Evolutionary conservation across 176 grass and related monocot genomes (phyloP).

Genomic region (Chloris gayana): DNA sequence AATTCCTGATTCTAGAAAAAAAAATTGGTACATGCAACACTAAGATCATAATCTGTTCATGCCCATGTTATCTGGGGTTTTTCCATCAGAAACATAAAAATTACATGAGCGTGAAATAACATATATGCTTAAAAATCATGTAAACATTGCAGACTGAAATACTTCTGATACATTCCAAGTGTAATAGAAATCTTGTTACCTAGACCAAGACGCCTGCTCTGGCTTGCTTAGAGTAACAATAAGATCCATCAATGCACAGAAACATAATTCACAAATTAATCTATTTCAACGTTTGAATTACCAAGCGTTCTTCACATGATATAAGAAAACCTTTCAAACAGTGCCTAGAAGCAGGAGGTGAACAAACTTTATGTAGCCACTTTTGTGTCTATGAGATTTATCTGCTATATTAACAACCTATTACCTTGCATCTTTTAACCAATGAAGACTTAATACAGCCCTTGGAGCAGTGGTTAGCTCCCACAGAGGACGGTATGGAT

Average conservation of each 20-base stretch:
- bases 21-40: conserved; percentile 9
- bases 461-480: conserved; percentile 77
- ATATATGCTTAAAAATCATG: conserved; percentile 8
- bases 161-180: background rate
- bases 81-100: conserved; percentile 5
- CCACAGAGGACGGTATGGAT: conserved; percentile 89
- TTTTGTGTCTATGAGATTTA: conserved; percentile 28
- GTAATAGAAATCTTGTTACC: background rate
- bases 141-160: background rate
- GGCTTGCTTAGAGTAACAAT: background rate
- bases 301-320: background rate
- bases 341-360: background rate
- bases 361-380: conserved; percentile 15
- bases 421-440: conserved; percentile 90
- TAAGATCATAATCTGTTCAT: conserved; percentile 12
- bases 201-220: background rate
- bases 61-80: conserved; percentile 8
- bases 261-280: conserved; percentile 25
- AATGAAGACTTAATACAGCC: conserved; percentile 84
- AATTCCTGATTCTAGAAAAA: background rate
- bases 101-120: background rate
- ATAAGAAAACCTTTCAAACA: background rate
- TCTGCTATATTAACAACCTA: conserved; percentile 26
- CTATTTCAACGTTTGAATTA: conserved; percentile 23
- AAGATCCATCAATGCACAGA: conserved; percentile 10